These are phyloP conservation scores for Russula brevipes DNA, from an alignment of 768 basidiomycete genomes.

Conservation along the genomic window DNA sequence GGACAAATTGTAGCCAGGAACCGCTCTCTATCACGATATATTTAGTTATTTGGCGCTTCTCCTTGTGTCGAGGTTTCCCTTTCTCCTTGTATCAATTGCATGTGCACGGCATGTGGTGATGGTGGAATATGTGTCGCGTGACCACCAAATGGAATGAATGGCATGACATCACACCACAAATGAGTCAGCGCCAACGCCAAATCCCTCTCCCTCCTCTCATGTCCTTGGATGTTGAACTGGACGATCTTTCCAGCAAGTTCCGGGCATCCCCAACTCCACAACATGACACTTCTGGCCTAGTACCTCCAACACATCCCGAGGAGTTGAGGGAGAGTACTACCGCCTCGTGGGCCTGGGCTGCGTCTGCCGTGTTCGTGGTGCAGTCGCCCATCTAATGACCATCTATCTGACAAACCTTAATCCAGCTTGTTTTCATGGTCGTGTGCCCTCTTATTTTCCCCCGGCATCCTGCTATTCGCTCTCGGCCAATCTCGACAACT, in stretches of 20 bases:
- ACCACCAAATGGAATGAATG: neutral
- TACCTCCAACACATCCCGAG: neutral
- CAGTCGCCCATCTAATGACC: slow-evolving; percentile 5
- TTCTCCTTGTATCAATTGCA: slow-evolving; percentile 3
- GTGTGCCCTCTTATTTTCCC: slow-evolving; percentile 41
- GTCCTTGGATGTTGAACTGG: slow-evolving; percentile 35
- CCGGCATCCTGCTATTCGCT: slow-evolving; percentile 61
- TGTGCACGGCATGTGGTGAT: slow-evolving; percentile 3
- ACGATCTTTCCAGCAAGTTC: slow-evolving; percentile 32
- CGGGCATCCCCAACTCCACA: slow-evolving; percentile 1
- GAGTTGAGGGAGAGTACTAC: slow-evolving; percentile 14
- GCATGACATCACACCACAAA: neutral
- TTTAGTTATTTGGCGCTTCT: slow-evolving; percentile 19
- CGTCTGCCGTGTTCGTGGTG: slow-evolving; percentile 21
- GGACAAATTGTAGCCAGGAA: slow-evolving; percentile 11
- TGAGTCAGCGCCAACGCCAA: neutral
- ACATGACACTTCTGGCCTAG: neutral
- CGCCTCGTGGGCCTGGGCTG: slow-evolving; percentile 20
- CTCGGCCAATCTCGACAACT: slow-evolving; percentile 40
- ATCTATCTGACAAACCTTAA: neutral
- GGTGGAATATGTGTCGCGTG: slow-evolving; percentile 12
- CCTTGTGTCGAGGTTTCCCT: neutral
- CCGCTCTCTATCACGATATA: slow-evolving; percentile 22
- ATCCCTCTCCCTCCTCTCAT: neutral
- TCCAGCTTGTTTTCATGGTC: slow-evolving; percentile 28